Conservation (phyloP, 495 filamentous ascomycete genomes). For the Lophiostoma macrostomum region DNA sequence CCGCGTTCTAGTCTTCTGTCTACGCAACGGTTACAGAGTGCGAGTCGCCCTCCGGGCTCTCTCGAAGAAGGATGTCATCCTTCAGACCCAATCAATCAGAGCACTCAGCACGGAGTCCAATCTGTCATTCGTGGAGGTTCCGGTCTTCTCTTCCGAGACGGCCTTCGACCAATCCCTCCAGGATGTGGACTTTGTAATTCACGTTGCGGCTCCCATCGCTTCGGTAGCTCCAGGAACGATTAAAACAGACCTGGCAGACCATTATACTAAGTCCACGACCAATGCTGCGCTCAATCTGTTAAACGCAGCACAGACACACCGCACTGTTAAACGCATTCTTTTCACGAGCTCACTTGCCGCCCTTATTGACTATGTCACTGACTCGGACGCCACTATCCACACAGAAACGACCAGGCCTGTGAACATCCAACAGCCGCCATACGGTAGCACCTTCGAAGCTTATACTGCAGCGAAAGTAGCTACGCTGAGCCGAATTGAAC, state of each 20-base stretch:
- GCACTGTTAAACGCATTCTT: constrained; percentile 43
- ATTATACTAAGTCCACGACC: constrained; percentile 42
- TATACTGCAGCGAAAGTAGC: constrained; percentile 39
- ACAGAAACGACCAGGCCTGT: background rate
- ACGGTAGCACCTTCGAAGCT: constrained; percentile 32
- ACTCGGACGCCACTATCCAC: background rate
- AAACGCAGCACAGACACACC: constrained; percentile 39
- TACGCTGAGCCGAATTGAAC: constrained; percentile 45
- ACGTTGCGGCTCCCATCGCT: constrained; percentile 49
- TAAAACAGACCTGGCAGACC: constrained; percentile 19
- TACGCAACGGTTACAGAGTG: constrained; percentile 38
- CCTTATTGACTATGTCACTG: constrained; percentile 29
- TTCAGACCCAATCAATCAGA: constrained; percentile 26
- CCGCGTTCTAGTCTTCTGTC: constrained; percentile 33
- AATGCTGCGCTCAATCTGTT: constrained; percentile 42
- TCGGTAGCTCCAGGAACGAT: constrained; percentile 23
- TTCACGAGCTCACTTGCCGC: constrained; percentile 45
- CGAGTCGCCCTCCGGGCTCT: constrained; percentile 48
- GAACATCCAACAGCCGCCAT: constrained; percentile 7
- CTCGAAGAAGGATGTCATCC: constrained; percentile 25
- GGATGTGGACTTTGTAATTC: constrained; percentile 50
- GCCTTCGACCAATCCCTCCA: constrained; percentile 49
- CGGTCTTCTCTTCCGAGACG: constrained; percentile 46
- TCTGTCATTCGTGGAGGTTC: constrained; percentile 47
- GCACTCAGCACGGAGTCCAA: constrained; percentile 26